A percentile compares a stretch with the other conserved stretches of the same genome.
Evolutionary conservation across 2,329 filamentous ascomycete genomes (phyloP).

Genomic region (Tolypocladium tundrense): DNA sequence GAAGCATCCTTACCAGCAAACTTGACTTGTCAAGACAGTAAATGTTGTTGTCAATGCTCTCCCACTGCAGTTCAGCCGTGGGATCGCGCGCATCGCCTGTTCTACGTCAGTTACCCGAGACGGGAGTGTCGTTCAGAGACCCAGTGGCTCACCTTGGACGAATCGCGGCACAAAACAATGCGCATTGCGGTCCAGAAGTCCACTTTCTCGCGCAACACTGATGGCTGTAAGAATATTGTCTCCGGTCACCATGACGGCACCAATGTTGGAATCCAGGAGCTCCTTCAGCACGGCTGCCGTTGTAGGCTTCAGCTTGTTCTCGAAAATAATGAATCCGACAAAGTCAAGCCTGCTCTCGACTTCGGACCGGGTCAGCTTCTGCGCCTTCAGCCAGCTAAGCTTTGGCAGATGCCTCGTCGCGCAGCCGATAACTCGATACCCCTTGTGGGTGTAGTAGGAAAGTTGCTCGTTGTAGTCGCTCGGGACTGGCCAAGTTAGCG

Average conservation of each 20-base stretch:
- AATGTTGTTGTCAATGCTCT: slow-evolving; percentile 81
- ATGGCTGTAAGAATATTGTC: slow-evolving; percentile 97
- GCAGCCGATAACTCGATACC: slow-evolving; percentile 92
- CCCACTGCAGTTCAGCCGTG: slow-evolving; percentile 70
- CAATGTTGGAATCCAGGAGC: slow-evolving; percentile 71
- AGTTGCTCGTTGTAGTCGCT: slow-evolving; percentile 82
- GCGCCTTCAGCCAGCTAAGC: slow-evolving; percentile 85
- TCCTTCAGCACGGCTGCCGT: slow-evolving; percentile 76
- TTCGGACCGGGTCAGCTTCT: slow-evolving; percentile 83
- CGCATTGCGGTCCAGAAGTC: slow-evolving; percentile 66
- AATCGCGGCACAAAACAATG: slow-evolving; percentile 94
- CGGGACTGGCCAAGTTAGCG: slow-evolving; percentile 46
- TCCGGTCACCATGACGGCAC: slow-evolving; percentile 91
- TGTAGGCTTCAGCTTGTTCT: slow-evolving; percentile 92
- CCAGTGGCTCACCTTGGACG: slow-evolving; percentile 46
- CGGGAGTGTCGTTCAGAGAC: neutral
- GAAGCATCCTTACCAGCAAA: slow-evolving; percentile 44
- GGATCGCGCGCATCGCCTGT: slow-evolving; percentile 62
- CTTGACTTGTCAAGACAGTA: slow-evolving; percentile 72
- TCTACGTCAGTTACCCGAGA: slow-evolving; percentile 5
- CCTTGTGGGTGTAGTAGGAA: slow-evolving; percentile 85
- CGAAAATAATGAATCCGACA: slow-evolving; percentile 93
- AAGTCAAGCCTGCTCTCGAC: slow-evolving; percentile 80
- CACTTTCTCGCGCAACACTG: slow-evolving; percentile 85
- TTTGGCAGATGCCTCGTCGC: slow-evolving; percentile 82